phyloP scores from a whole-genome alignment of 371 early-diverging fungal genomes.

The Catenaria anguillulae region DNA sequence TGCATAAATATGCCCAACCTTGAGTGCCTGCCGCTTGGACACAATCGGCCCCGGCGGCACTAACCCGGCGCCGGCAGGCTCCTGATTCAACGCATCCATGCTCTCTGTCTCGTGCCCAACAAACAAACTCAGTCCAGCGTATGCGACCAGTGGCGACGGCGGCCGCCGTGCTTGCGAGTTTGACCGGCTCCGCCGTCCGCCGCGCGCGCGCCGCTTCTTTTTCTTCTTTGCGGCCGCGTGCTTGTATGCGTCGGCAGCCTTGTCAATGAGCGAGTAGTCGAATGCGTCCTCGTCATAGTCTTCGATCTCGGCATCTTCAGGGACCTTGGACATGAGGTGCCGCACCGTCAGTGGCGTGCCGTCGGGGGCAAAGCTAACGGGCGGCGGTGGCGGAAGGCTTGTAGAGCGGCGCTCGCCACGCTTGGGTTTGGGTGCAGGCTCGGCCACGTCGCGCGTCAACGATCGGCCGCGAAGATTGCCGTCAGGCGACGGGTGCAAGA shows the following conservation, averaged over 20 bases:
- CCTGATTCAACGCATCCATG: neutral
- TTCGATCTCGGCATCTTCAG: neutral
- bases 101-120: neutral
- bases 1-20: slow-evolving; percentile 3
- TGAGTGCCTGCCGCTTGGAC: neutral
- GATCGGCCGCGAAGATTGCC: neutral
- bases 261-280: neutral
- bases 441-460: too few species aligned
- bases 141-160: neutral
- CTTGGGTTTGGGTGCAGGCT: too few species aligned
- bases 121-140: neutral
- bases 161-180: neutral
- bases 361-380: too few species aligned
- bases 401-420: too few species aligned
- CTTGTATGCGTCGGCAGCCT: neutral
- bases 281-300: slow-evolving; percentile 3
- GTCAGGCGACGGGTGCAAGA: neutral
- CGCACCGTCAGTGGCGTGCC: too few species aligned
- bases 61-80: too few species aligned
- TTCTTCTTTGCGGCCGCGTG: neutral
- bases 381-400: too few species aligned
- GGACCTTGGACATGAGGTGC: neutral
- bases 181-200: neutral
- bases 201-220: too few species aligned
- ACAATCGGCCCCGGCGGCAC: too few species aligned